Evolutionary conservation across 257 asterid genomes (phyloP), one percentile per base, ranked within the genome.

Genomic region (Przewalskia tangutica): DNA sequence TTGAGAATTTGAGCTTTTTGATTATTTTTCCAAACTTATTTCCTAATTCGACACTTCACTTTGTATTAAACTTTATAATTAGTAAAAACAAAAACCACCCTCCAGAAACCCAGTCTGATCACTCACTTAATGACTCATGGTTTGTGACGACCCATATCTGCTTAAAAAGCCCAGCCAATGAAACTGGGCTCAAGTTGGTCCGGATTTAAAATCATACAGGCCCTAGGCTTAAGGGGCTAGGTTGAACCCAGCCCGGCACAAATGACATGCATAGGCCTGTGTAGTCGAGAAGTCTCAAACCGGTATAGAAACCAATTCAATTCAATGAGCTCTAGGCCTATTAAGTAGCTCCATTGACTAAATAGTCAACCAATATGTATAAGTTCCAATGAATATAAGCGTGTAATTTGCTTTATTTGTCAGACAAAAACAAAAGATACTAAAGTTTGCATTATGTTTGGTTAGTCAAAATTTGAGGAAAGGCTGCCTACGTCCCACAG

Each of bases 401-500:
- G 79, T 73, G 62, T 75, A 75, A 50, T 50, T 75, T 50, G 60
- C 79, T 75, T 75, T 48, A 75, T 38, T 73, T 73, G 23, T 73
- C 20, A 40, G 60, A 6, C 79, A 23, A 50, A 50, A 7, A 4
- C 62, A 50, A 75, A 50, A 73, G 44, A 73, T 48, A 48, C 59
- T 27, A 48, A 71, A 73, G 13, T 73, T 48, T 12, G 58, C 40
- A 20, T 48, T 48, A 48, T 7, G 0, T 13, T 18, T 63, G 11
- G 42, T 77, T 54, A 4, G 77, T 40, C n/a, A 14, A 7, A 27
- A 27, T 27, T 27, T 27, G 32, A 27, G 1, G 32, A 2, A 27
- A 27, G 1, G 32, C 32, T 27, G 32, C 32, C 32, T 27, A 27
- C 32, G 32, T 2, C 32, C 1, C 32, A 27, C 1, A 27, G 32